Conservation (phyloP, 2,329 filamentous ascomycete genomes). For the Colletotrichum navitas region DNA sequence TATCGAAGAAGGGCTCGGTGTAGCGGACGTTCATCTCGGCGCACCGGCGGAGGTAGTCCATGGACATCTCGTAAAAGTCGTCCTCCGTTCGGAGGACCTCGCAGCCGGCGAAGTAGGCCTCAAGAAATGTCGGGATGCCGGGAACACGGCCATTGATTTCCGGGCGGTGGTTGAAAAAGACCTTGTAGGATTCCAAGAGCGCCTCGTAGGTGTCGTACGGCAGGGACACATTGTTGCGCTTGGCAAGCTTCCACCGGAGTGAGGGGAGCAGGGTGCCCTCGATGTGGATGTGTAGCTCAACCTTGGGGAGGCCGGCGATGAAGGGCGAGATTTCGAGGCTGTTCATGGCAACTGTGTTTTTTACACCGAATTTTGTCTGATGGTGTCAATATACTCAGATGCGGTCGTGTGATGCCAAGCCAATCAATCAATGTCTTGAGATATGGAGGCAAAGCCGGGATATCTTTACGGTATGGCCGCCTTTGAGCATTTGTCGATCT, state of each 20-base stretch:
- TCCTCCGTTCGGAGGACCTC: conserved; percentile 72
- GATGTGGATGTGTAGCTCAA: conserved; percentile 85
- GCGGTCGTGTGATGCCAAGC: not conserved
- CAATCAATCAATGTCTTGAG: conserved; percentile 7
- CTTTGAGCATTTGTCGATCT: not conserved
- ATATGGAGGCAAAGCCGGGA: not conserved
- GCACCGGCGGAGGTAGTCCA: conserved; percentile 77
- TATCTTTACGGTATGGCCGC: not conserved
- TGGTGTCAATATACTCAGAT: not conserved
- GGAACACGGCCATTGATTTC: conserved; percentile 53
- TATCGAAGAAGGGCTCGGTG: conserved; percentile 87
- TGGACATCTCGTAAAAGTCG: conserved; percentile 81
- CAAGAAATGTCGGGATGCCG: conserved; percentile 66
- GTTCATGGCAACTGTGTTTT: conserved; percentile 45
- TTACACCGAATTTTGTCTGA: not conserved
- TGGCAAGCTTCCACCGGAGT: conserved; percentile 77
- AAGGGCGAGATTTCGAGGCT: conserved; percentile 57
- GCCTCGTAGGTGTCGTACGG: conserved; percentile 73
- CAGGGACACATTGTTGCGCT: conserved; percentile 70
- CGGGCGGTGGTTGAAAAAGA: conserved; percentile 53
- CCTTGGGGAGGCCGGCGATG: conserved; percentile 78
- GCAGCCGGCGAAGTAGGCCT: conserved; percentile 84
- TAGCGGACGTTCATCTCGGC: conserved; percentile 75
- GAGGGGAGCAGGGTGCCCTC: conserved; percentile 80
- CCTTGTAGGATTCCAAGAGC: conserved; percentile 71